Evolutionary conservation across 2,329 filamentous ascomycete genomes (phyloP).

Genomic region (Neonectria punicea): DNA sequence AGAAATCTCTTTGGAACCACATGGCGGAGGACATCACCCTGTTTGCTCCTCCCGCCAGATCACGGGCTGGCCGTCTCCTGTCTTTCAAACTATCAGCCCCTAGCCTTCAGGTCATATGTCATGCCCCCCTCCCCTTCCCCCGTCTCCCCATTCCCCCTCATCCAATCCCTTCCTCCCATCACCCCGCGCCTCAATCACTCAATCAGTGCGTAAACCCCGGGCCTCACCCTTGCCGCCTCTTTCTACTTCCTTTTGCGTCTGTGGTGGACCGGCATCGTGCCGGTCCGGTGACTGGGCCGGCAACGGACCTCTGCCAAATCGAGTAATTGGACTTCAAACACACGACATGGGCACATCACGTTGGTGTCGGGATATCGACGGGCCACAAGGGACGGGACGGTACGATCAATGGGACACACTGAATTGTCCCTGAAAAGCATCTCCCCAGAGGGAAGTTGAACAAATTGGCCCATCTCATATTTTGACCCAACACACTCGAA

Average conservation of each 20-base stretch:
- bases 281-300: slow-evolving; percentile 18
- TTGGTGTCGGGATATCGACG: background rate
- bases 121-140: slow-evolving; percentile 7
- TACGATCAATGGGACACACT: background rate
- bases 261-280: slow-evolving; percentile 15
- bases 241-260: slow-evolving; percentile 7
- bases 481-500: background rate
- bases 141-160: slow-evolving; percentile 3
- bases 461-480: background rate
- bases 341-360: background rate
- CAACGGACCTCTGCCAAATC: slow-evolving; percentile 13
- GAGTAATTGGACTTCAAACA: slow-evolving; percentile 9
- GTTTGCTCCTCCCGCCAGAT: background rate
- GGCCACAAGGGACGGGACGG: background rate
- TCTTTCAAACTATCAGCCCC: background rate
- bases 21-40: background rate
- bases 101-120: slow-evolving; percentile 8
- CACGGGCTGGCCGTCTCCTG: slow-evolving; percentile 4
- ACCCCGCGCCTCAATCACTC: slow-evolving; percentile 22
- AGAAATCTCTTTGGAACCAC: background rate
- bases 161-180: slow-evolving; percentile 21
- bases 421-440: background rate
- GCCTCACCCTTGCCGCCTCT: background rate
- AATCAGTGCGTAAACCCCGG: slow-evolving; percentile 14
- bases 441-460: background rate